Evolutionary conservation across 345 rosid genomes (phyloP).

Genomic region (Salix exigua): DNA sequence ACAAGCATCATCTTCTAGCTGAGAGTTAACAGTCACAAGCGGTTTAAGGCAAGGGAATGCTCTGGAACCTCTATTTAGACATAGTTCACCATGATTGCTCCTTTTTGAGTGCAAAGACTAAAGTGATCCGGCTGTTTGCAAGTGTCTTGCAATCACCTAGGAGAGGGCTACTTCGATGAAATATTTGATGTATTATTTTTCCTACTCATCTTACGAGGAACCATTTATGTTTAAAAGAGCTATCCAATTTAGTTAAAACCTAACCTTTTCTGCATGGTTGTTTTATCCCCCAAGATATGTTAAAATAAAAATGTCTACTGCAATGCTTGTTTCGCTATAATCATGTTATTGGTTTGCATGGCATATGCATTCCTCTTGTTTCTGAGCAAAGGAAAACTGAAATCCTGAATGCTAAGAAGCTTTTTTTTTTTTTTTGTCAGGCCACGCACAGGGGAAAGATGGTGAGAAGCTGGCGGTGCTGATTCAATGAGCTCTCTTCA

Average conservation of each 20-base stretch:
- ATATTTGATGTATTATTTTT: neutral
- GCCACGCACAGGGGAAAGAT: conserved; percentile 57
- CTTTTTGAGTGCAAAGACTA: neutral
- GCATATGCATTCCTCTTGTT: neutral
- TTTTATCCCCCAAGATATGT: too few species aligned
- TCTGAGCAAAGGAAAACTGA: neutral
- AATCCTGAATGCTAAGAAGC: neutral
- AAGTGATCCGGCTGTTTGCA: neutral
- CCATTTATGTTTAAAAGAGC: neutral
- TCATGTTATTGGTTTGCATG: neutral
- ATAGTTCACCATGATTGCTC: neutral
- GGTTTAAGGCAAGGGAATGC: neutral
- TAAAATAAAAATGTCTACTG: neutral
- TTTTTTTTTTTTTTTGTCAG: conserved; percentile 27
- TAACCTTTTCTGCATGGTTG: neutral
- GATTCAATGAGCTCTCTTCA: conserved; percentile 17
- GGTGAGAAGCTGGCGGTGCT: conserved; percentile 41
- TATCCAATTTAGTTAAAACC: neutral
- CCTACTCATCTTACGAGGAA: neutral
- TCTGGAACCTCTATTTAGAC: neutral
- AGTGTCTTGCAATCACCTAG: neutral
- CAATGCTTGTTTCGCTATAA: neutral
- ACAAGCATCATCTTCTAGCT: neutral
- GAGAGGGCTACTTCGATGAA: neutral
- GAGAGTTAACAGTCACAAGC: neutral